phyloP scores from a whole-genome alignment of 2,329 filamentous ascomycete genomes.

The Cyclaneusma minus region DNA sequence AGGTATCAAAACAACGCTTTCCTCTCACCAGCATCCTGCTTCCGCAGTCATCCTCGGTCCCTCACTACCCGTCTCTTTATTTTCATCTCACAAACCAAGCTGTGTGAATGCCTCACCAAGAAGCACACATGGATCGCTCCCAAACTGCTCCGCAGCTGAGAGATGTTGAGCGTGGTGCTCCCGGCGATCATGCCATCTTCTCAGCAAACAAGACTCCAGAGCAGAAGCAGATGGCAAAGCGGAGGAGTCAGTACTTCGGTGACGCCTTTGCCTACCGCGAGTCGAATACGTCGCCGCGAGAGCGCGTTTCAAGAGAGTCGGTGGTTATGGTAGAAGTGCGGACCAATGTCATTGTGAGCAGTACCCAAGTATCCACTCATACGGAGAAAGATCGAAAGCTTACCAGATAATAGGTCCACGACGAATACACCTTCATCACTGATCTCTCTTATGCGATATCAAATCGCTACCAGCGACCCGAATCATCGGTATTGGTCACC shows the following conservation, averaged over 20 bases:
- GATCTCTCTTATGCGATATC: conserved; percentile 61
- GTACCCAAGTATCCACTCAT: conserved; percentile 4
- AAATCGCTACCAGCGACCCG: conserved; percentile 57
- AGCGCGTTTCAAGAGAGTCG: conserved; percentile 16
- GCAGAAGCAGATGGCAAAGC: conserved; percentile 13
- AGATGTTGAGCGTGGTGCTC: conserved; percentile 14
- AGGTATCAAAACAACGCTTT: too few relatives aligned
- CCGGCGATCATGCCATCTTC: conserved; percentile 14
- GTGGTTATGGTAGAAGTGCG: conserved; percentile 48
- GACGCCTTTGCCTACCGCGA: conserved; percentile 20
- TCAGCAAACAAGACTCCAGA: conserved; percentile 14
- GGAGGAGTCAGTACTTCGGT: conserved; percentile 18
- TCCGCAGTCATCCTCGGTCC: too few relatives aligned
- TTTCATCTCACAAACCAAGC: not conserved
- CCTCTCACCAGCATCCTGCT: too few relatives aligned
- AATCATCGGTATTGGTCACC: conserved; percentile 58
- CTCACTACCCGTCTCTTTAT: not conserved
- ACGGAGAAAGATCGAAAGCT: conserved; percentile 8
- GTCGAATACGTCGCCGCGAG: conserved; percentile 11
- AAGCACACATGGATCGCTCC: too few relatives aligned
- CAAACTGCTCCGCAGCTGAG: too few relatives aligned
- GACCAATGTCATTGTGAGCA: conserved; percentile 45
- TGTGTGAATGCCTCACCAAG: conserved; percentile 10
- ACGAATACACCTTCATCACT: conserved; percentile 60
- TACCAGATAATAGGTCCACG: conserved; percentile 41